Evolutionary conservation across 495 filamentous ascomycete species (phyloP).

Genomic region (Immersiella caudata): DNA sequence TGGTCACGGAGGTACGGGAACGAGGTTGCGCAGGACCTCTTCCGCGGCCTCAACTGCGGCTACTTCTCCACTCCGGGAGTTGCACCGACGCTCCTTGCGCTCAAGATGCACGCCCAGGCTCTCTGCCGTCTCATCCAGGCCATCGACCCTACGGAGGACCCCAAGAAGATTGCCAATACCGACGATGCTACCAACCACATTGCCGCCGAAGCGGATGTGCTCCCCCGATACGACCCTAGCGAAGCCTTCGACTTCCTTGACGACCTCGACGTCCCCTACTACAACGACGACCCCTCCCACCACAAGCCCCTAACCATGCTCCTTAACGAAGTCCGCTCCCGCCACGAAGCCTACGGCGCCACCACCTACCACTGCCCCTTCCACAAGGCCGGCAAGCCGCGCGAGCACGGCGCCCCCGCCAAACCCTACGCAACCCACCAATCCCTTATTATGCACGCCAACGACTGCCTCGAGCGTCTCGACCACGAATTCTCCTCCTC

Average conservation of each 20-base stretch:
- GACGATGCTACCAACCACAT: too few relatives aligned
- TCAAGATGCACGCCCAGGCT: constrained; percentile 60
- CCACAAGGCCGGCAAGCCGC: constrained; percentile 22
- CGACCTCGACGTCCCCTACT: constrained; percentile 48
- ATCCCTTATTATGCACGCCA: constrained; percentile 54
- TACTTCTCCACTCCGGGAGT: constrained; percentile 52
- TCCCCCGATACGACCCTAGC: constrained; percentile 29
- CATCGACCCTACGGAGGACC: constrained; percentile 38
- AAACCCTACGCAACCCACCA: constrained; percentile 51
- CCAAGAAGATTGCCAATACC: constrained; percentile 29
- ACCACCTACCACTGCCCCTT: constrained; percentile 49
- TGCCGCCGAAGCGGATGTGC: not conserved
- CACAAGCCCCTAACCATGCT: constrained; percentile 48
- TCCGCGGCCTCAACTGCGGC: constrained; percentile 52
- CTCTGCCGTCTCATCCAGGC: constrained; percentile 52
- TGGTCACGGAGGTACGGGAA: constrained; percentile 31
- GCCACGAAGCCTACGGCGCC: constrained; percentile 40
- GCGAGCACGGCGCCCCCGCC: constrained; percentile 24
- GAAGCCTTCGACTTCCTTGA: constrained; percentile 56
- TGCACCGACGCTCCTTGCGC: constrained; percentile 51
- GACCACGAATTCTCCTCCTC: constrained; percentile 56
- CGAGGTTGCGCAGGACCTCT: constrained; percentile 28
- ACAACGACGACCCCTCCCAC: constrained; percentile 49
- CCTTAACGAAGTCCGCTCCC: constrained; percentile 46
- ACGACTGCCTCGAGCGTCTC: constrained; percentile 55